Evolutionary conservation across 1,284 basidiomycete species (phyloP).

Genomic region (Ganoderma lucidum): DNA sequence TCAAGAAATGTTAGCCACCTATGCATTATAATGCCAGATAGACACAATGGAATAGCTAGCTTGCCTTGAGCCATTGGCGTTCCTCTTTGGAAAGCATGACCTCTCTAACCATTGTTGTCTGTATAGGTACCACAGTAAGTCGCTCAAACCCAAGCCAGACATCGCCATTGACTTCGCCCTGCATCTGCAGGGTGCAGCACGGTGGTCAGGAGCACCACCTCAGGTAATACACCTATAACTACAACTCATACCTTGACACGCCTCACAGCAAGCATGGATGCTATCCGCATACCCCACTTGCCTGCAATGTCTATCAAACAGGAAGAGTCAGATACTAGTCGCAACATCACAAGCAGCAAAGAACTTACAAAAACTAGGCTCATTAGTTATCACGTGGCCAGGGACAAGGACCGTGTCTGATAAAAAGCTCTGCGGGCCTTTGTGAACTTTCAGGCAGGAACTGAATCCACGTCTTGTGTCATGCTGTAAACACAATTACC

Average conservation of each 20-base stretch:
- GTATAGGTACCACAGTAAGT: slow-evolving; percentile 92
- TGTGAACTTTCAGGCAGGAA: slow-evolving; percentile 82
- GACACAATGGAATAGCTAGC: slow-evolving; percentile 18
- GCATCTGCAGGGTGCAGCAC: slow-evolving; percentile 53
- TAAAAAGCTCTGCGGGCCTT: slow-evolving; percentile 78
- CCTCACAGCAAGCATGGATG: slow-evolving; percentile 81
- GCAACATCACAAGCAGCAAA: neutral
- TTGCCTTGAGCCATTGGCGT: slow-evolving; percentile 88
- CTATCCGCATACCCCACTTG: slow-evolving; percentile 90
- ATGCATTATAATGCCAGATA: neutral
- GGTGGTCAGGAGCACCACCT: neutral
- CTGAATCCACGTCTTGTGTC: slow-evolving; percentile 88
- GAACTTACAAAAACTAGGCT: slow-evolving; percentile 83
- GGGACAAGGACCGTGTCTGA: slow-evolving; percentile 73
- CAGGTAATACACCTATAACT: slow-evolving; percentile 22
- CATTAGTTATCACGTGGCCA: slow-evolving; percentile 92
- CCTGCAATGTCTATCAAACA: slow-evolving; percentile 73
- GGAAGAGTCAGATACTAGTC: slow-evolving; percentile 3
- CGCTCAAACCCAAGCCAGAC: slow-evolving; percentile 90
- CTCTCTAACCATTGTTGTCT: slow-evolving; percentile 90
- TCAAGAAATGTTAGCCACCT: slow-evolving; percentile 7
- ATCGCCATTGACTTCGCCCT: slow-evolving; percentile 75
- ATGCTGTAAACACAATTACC: slow-evolving; percentile 56
- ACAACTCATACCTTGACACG: slow-evolving; percentile 61
- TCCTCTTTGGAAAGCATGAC: slow-evolving; percentile 87